Evolutionary conservation across 2,329 filamentous ascomycete genomes (phyloP).

Genomic region (Myriosclerotinia curreyana): DNA sequence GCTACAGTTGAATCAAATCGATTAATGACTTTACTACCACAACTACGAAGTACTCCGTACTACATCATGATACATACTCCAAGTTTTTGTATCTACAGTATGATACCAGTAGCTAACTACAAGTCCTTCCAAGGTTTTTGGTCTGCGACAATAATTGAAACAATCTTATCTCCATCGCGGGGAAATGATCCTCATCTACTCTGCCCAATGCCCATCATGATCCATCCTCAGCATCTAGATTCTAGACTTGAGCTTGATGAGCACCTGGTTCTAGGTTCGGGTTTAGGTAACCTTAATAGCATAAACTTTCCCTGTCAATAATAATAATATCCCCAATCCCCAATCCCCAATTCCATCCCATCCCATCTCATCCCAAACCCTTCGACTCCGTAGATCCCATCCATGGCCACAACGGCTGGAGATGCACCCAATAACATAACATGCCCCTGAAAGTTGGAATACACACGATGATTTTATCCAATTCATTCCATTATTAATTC

Average conservation of each 20-base stretch:
- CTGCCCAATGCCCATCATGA: no score
- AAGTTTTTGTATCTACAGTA: not conserved
- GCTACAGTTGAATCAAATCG: no score
- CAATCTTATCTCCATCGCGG: conserved; percentile 15
- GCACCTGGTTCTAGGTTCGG: not conserved
- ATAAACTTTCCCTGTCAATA: not conserved
- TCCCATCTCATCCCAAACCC: not conserved
- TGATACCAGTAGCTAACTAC: not conserved
- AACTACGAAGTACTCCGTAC: no score
- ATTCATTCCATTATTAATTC: not conserved
- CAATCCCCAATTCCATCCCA: not conserved
- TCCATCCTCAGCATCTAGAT: conserved; percentile 9
- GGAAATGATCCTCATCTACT: conserved; percentile 15
- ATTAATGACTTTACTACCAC: no score
- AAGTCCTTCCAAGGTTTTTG: conserved; percentile 1
- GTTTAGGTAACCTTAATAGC: not conserved
- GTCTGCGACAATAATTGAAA: conserved; percentile 20
- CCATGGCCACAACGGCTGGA: not conserved
- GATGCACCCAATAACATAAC: not conserved
- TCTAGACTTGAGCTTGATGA: not conserved
- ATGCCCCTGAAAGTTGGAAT: no score
- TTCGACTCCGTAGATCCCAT: not conserved
- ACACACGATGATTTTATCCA: no score
- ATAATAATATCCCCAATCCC: not conserved
- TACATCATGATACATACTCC: conserved; percentile 9